Evolutionary conservation across 257 asterid species (phyloP).

Genomic region (Cynanchum wilfordii): DNA sequence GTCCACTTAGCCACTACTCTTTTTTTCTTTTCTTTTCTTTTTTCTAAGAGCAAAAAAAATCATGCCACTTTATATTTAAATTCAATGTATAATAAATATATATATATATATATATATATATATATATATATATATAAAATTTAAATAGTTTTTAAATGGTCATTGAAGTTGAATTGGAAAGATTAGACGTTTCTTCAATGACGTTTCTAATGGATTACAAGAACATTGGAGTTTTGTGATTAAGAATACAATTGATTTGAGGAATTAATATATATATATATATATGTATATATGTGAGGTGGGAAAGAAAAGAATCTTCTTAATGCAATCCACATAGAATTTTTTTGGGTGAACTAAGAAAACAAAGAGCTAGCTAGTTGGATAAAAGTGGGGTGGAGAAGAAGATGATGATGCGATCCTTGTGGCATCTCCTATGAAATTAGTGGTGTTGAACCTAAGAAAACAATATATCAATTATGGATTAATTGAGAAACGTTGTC

Average conservation of each 20-base stretch:
- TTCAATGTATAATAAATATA: too few species aligned
- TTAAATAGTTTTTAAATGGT: too few species aligned
- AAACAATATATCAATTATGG: background rate
- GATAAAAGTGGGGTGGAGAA: conserved; percentile 18
- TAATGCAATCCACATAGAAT: conserved; percentile 8
- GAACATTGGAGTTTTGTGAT: conserved; percentile 10
- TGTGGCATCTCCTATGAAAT: conserved; percentile 24
- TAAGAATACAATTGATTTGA: background rate
- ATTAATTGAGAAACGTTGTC: background rate
- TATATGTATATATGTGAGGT: background rate
- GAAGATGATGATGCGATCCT: conserved; percentile 27
- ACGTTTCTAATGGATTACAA: conserved; percentile 1
- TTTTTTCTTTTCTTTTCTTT: too few species aligned
- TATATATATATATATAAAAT: too few species aligned
- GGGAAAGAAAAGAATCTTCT: background rate
- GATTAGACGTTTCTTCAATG: too few species aligned
- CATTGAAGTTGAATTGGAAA: too few species aligned
- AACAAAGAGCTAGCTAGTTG: background rate
- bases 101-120: too few species aligned
- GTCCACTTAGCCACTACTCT: conserved; percentile 23
- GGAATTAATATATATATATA: too few species aligned
- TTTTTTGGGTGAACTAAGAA: background rate
- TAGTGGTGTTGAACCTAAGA: conserved; percentile 2
- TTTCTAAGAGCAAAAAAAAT: too few species aligned
- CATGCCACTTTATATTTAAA: too few species aligned